Percentiles rank a stretch among this genome's conserved stretches.
These are phyloP conservation scores for Zostera marina DNA, from an alignment of 116 monocot species.

Conservation along the genomic window DNA sequence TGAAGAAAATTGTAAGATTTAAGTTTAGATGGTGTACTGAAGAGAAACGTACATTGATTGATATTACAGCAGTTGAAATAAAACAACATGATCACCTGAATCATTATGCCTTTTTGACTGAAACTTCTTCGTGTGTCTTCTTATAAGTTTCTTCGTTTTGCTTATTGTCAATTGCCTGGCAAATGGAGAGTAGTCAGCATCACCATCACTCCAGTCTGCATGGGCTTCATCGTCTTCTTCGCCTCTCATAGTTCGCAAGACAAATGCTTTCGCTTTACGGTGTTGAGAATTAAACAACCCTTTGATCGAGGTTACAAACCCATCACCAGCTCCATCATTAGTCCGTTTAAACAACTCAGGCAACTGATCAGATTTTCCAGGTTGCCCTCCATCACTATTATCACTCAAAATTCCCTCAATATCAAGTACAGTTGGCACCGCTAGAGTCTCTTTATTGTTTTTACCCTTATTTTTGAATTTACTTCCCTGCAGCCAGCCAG, in stretches of 20 bases:
- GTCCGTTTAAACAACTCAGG: slow-evolving; percentile 61
- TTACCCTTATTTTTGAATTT: slow-evolving; percentile 1
- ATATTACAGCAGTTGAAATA: neutral
- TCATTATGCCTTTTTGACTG: slow-evolving; percentile 58
- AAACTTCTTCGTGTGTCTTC: slow-evolving; percentile 77
- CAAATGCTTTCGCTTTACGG: slow-evolving; percentile 83
- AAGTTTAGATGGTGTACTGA: neutral
- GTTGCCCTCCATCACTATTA: slow-evolving; percentile 12
- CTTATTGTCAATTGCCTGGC: slow-evolving; percentile 88
- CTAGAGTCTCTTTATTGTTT: neutral
- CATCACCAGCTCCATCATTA: slow-evolving; percentile 92
- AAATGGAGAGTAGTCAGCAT: slow-evolving; percentile 59
- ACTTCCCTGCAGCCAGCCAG: neutral
- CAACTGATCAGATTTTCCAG: slow-evolving; percentile 57
- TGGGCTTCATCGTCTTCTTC: slow-evolving; percentile 60
- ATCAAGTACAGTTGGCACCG: neutral
- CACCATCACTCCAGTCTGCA: slow-evolving; percentile 81
- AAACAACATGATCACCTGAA: slow-evolving; percentile 33
- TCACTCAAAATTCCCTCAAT: slow-evolving; percentile 15
- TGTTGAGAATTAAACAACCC: slow-evolving; percentile 95
- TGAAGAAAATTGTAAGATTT: neutral
- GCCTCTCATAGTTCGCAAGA: slow-evolving; percentile 74
- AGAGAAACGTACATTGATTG: neutral
- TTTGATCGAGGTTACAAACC: slow-evolving; percentile 91
- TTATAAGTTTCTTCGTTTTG: slow-evolving; percentile 73